Evolutionary conservation across 2,329 filamentous ascomycete genomes (phyloP), one percentile per base, ranked within the genome.

Genomic region (Cadophora luteo-olivacea): DNA sequence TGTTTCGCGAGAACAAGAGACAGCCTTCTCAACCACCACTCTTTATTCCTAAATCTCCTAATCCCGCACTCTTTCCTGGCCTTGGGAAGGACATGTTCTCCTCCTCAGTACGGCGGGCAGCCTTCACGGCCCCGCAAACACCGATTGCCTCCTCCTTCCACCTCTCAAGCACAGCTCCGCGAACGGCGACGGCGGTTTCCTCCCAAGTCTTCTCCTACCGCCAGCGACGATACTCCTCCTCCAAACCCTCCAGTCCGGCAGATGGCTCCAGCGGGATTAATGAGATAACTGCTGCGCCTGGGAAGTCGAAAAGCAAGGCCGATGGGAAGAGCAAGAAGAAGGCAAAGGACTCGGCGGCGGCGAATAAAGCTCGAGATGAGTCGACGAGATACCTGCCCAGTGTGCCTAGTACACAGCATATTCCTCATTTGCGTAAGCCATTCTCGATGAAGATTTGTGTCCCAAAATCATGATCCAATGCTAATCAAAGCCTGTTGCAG

Each of bases 381-480:
- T 79, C 82, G 57, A 81, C 85, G 72, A 83, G 82, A 63, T 88
- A 88, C 73, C 83, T 93, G 68, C 92, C 92, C 49, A 90, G 88
- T 78, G 92, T 94, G 54, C 91, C 91, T 66, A 91, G 87, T 78
- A 94, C 92, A 61, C 86, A 91, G 72, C 88, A 93, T 81, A 85
- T 94, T 73, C 86, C 88, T 63, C 86, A 89, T 77, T 85, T 88
- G 80, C 88, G 91, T 92, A 64, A 69, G 73, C n/a, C 68, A 64
- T 12, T 9, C 19, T n/a, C 16, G 14, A 29, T 61, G 1, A 64
- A 16, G 7, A 22, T 41, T 12, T 29, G 3, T 19, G n/a, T 16
- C 2, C 33, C 48, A n/a, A 32, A 45, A 32, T 11, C 3, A 52
- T 19, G 24, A 8, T 16, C 24, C 12, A 16, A 7, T 45, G 22